phyloP scores from a whole-genome alignment of 2,329 filamentous ascomycete genomes.

The Trematosphaeria pertusa region DNA sequence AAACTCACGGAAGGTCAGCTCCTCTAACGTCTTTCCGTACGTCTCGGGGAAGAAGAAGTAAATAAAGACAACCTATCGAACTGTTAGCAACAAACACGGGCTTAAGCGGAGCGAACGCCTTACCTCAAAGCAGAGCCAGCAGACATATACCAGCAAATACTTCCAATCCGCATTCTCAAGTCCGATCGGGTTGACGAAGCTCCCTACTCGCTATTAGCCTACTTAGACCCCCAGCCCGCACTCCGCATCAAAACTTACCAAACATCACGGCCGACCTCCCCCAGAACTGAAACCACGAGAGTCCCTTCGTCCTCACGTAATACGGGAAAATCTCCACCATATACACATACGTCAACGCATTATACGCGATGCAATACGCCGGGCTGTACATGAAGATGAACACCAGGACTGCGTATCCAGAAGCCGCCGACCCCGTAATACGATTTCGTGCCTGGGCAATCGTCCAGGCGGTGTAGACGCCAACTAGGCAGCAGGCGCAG shows the following conservation, averaged over 20 bases:
- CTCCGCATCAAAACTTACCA: conserved; percentile 27
- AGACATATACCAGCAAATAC: conserved; percentile 67
- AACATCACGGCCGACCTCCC: conserved; percentile 67
- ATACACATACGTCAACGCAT: conserved; percentile 64
- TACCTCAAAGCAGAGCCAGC: conserved; percentile 38
- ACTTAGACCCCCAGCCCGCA: no score
- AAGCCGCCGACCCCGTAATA: conserved; percentile 37
- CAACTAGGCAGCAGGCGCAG: conserved; percentile 44
- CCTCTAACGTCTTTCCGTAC: conserved; percentile 42
- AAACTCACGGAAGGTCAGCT: conserved; percentile 40
- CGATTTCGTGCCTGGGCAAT: conserved; percentile 60
- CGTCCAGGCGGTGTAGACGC: conserved; percentile 48
- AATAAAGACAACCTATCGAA: conserved; percentile 35
- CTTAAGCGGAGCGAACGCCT: background rate
- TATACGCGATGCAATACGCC: conserved; percentile 65
- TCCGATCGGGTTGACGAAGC: conserved; percentile 68
- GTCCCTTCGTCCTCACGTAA: conserved; percentile 58
- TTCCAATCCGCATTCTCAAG: conserved; percentile 67
- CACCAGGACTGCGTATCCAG: conserved; percentile 55
- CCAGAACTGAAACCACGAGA: conserved; percentile 66
- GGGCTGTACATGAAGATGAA: conserved; percentile 61
- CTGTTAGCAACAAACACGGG: background rate
- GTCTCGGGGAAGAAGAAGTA: conserved; percentile 46
- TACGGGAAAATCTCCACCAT: conserved; percentile 59
- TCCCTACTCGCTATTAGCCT: conserved; percentile 39